Base-by-base conservation (phyloP, 208 protist species). In the Acanthamoeba lenticulata region DNA sequence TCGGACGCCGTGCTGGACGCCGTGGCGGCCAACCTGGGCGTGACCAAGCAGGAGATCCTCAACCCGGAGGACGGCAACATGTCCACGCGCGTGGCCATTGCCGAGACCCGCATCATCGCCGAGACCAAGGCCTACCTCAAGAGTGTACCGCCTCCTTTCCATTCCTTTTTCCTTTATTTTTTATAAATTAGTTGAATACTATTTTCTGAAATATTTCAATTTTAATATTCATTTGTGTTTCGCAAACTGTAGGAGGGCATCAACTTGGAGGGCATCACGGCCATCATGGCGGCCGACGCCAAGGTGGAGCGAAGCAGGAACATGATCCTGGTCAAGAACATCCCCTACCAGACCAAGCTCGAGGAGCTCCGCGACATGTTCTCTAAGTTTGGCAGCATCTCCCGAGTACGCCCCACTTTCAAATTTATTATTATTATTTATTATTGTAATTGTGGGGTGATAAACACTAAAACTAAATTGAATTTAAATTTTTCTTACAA, bases 241-340 rank as follows among this genome's bases (percentile, higher is more conserved):
- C 57, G 27, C 21, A 67, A 27, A 67, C 27, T 67, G 27, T 4
- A 86, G 92, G 69, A 94, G 27, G 94, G 89, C 38, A 57, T 97
- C 21, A 34, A 34, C 1, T 57, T 95, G 17, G 92, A 95, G 7
- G 94, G 62, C 0, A 69, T 98, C 17, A 67, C 91, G 17, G 52
- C 62, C 1, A 32, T 52, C 42, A 42, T 38, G 38, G 74, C 36
- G 29, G 74, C 47, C 45, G 36, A 94, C 15, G 81, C 32, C 5
- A 95, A 93, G 45, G 45, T 57, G 60, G 52, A 95, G 29, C 90
- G 97, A 21, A 96, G 94, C 55, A 95, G 94, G 17, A 97, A 94
- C 2, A 69, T 89, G 11, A 94, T 98, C 21, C 81, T 98, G 1
- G 97, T 98, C 57, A 98, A 98, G 90, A 98, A 98, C 81, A 67